Percentiles rank a stretch among this genome's conserved stretches.
Evolutionary conservation across 306 rosid species (phyloP).

Genomic region (Benincasa hispida): DNA sequence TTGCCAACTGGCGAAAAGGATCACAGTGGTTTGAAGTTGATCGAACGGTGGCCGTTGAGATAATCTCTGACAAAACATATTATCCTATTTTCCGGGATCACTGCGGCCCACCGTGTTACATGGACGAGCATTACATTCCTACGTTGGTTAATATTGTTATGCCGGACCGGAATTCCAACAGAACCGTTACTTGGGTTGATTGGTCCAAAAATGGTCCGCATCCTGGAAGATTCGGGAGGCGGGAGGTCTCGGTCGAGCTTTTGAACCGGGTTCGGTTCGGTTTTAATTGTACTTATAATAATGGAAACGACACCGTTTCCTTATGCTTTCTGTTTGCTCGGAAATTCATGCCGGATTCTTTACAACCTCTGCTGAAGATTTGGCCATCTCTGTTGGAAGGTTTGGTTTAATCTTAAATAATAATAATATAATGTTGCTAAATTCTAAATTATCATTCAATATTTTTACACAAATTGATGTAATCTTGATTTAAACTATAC

Average conservation of each 20-base stretch:
- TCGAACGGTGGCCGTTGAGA: slow-evolving; percentile 21
- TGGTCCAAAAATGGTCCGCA: slow-evolving; percentile 47
- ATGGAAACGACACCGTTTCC: slow-evolving; percentile 1
- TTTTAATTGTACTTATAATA: slow-evolving; percentile 18
- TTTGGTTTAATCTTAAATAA: neutral
- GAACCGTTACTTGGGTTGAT: slow-evolving; percentile 49
- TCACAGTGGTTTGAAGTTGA: slow-evolving; percentile 42
- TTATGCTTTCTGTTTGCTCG: slow-evolving; percentile 34
- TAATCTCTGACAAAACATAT: slow-evolving; percentile 25
- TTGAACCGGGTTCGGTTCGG: slow-evolving; percentile 25
- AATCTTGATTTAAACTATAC: no score
- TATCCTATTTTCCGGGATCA: slow-evolving; percentile 24
- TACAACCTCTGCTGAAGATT: slow-evolving; percentile 18
- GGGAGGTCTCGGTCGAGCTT: slow-evolving; percentile 15
- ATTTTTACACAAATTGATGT: neutral
- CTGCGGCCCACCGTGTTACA: slow-evolving; percentile 41
- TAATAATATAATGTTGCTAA: neutral
- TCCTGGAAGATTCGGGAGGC: slow-evolving; percentile 30
- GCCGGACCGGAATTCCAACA: slow-evolving; percentile 23
- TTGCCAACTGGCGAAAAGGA: slow-evolving; percentile 42
- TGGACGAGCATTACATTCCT: slow-evolving; percentile 47
- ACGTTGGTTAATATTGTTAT: slow-evolving; percentile 23
- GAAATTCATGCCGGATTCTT: slow-evolving; percentile 27
- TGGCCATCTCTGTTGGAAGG: neutral
- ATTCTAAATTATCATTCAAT: neutral